phyloP scores from a whole-genome alignment of 176 grass and related monocot genomes.

The Lolium rigidum region DNA sequence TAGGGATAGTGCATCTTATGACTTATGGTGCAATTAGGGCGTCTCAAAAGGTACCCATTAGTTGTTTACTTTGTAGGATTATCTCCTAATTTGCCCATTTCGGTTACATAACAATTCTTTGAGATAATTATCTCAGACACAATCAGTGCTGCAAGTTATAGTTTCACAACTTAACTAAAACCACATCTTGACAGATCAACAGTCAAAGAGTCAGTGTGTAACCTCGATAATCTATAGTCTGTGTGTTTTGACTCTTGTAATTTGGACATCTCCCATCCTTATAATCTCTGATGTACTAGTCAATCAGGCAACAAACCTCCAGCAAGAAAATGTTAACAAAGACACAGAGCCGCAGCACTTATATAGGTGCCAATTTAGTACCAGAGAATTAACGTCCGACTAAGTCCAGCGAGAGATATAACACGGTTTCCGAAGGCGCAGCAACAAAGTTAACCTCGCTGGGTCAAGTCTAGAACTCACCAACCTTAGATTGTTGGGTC shows the following conservation, averaged over 20 bases:
- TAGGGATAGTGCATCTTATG: neutral
- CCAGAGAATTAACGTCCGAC: neutral
- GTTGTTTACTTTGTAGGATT: too few species aligned
- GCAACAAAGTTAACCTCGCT: neutral
- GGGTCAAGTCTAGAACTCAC: conserved; percentile 29
- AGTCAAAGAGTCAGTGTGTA: neutral
- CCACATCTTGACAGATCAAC: neutral
- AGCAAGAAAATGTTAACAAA: neutral
- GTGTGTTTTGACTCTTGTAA: neutral
- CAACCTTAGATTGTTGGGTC: neutral
- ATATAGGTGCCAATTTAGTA: neutral
- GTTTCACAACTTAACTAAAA: neutral
- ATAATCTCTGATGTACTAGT: neutral
- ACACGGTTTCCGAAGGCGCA: conserved; percentile 30
- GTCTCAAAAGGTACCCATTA: neutral
- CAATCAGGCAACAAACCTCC: neutral
- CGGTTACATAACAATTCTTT: too few species aligned
- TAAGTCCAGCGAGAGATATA: neutral
- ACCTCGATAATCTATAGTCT: neutral
- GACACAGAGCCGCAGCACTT: neutral
- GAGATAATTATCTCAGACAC: neutral
- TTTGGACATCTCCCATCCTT: neutral
- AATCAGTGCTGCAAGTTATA: neutral
- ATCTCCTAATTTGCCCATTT: too few species aligned
- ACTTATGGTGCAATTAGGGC: neutral